phyloP scores from a whole-genome alignment of 2,329 filamentous ascomycete species.

The Cordyceps javanica region DNA sequence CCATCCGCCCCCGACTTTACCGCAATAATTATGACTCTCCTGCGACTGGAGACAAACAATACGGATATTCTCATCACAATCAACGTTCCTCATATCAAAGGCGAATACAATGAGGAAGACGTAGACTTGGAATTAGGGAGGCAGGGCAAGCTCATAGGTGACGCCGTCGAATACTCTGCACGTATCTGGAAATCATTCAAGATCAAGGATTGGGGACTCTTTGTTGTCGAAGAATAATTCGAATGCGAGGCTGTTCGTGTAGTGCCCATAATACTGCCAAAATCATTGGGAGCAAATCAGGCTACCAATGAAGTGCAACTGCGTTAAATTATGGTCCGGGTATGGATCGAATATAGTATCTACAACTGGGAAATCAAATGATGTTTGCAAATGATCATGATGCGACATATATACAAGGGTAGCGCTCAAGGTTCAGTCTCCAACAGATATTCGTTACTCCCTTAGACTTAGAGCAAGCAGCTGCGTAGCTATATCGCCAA shows the following conservation, averaged over 20 bases:
- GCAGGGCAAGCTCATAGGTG: constrained; percentile 61
- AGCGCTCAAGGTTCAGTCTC: background rate
- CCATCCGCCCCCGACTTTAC: constrained; percentile 55
- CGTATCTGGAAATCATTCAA: constrained; percentile 67
- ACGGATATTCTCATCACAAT: constrained; percentile 82
- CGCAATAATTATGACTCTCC: constrained; percentile 68
- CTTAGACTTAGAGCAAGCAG: constrained; percentile 24
- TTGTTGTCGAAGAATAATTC: constrained; percentile 31
- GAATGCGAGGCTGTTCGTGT: background rate
- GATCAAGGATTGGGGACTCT: constrained; percentile 75
- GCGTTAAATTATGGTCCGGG: background rate
- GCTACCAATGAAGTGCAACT: background rate
- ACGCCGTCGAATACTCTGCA: constrained; percentile 61
- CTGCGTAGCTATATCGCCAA: constrained; percentile 17
- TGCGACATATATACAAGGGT: constrained; percentile 1
- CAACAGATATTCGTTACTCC: background rate
- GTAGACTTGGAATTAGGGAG: constrained; percentile 61
- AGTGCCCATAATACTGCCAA: background rate
- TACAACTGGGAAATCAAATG: constrained; percentile 6
- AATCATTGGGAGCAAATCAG: background rate
- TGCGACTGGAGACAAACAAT: constrained; percentile 66
- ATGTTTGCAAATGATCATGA: constrained; percentile 3
- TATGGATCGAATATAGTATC: background rate
- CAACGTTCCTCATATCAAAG: constrained; percentile 78
- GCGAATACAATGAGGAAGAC: constrained; percentile 66